Percentiles rank a stretch among this genome's conserved stretches.
These are phyloP conservation scores for Rhinocladiella similis DNA, from an alignment of 2,329 filamentous ascomycete genomes.

Conservation along the genomic window DNA sequence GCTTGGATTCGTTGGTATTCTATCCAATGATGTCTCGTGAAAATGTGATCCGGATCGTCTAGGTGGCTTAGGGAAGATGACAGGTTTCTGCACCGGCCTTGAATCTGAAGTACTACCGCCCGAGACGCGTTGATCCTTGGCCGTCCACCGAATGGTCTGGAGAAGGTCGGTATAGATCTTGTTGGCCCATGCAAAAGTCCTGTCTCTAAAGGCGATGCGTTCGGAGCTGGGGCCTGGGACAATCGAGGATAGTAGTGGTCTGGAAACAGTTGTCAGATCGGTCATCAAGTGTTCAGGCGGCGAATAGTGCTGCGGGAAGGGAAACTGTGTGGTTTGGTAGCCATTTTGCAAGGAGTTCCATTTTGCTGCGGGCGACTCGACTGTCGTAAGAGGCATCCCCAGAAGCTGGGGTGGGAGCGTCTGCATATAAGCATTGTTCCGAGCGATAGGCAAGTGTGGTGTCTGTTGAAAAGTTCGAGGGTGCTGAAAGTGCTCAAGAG, in stretches of 20 bases:
- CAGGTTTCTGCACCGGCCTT: slow-evolving; percentile 49
- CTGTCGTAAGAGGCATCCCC: slow-evolving; percentile 3
- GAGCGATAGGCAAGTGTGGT: slow-evolving; percentile 4
- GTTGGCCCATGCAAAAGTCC: slow-evolving; percentile 69
- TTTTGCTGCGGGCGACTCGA: slow-evolving; percentile 13
- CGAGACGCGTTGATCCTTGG: slow-evolving; percentile 42
- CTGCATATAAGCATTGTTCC: slow-evolving; percentile 9
- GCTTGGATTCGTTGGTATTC: slow-evolving; percentile 30
- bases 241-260: slow-evolving; percentile 14
- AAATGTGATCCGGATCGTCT: slow-evolving; percentile 56
- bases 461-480: slow-evolving; percentile 8
- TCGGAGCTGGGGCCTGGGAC: slow-evolving; percentile 24
- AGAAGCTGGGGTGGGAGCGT: slow-evolving; percentile 7
- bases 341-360: slow-evolving; percentile 13
- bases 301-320: slow-evolving; percentile 12
- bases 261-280: slow-evolving; percentile 5
- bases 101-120: slow-evolving; percentile 42
- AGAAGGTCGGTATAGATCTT: slow-evolving; percentile 71
- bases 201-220: slow-evolving; percentile 60
- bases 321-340: slow-evolving; percentile 10
- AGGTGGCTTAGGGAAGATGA: slow-evolving; percentile 63
- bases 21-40: slow-evolving; percentile 34
- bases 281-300: slow-evolving; percentile 7
- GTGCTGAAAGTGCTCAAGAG: slow-evolving; percentile 20
- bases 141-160: slow-evolving; percentile 55